These are phyloP conservation scores for Fagus sylvatica DNA, from an alignment of 306 rosid genomes.

Conservation along the genomic window DNA sequence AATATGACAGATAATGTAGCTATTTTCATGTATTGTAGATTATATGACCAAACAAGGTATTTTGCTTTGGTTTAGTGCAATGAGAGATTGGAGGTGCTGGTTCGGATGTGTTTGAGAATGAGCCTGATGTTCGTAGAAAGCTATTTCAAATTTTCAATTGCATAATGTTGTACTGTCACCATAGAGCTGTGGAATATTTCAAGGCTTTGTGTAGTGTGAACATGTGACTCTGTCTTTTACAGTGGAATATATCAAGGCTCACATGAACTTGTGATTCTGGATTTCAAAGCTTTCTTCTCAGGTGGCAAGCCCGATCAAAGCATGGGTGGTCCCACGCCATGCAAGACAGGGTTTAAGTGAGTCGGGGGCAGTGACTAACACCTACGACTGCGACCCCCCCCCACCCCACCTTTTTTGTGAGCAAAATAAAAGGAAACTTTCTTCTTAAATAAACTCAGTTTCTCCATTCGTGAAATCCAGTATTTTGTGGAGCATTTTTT, in stretches of 20 bases:
- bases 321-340: no score
- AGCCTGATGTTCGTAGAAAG: constrained; percentile 11
- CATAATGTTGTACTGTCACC: constrained; percentile 28
- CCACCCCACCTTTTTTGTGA: no score
- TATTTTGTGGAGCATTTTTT: neutral
- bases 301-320: no score
- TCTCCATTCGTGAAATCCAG: constrained; percentile 1
- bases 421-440: no score
- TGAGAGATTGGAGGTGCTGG: constrained; percentile 35
- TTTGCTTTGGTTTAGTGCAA: constrained; percentile 22
- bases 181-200: neutral
- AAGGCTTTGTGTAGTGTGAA: no score
- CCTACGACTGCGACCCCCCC: no score
- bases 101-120: constrained; percentile 40
- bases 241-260: neutral
- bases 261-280: neutral
- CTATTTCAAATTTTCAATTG: neutral
- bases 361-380: no score
- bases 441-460: constrained; percentile 20
- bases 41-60: no score
- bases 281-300: constrained; percentile 31
- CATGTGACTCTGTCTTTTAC: neutral
- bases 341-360: no score
- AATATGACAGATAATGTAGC: no score
- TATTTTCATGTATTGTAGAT: no score